Evolutionary conservation across 345 rosid species (phyloP), one percentile per base, ranked within the genome.

Genomic region (Eutrema yunnanense): DNA sequence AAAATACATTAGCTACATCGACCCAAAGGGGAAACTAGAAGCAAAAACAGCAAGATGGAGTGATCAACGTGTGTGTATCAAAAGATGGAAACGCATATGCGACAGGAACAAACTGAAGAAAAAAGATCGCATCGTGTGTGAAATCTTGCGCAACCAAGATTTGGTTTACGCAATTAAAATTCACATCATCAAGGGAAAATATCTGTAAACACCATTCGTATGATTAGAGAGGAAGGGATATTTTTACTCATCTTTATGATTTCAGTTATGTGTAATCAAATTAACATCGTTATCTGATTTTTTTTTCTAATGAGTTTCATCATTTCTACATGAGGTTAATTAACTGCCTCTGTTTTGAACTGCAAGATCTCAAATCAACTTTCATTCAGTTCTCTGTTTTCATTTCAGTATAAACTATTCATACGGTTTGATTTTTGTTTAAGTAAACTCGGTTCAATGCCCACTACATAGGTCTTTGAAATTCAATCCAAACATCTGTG

Each of bases 71-170:
- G 74, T 75, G 6, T 60, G 69, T 40, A 46, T 75, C 50, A 75
- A 61, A 13, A 60, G 3, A 29, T 75, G 79, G 79, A 46, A 1
- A 2, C 4, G 3, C 12, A 62, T 75, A 8, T 69, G 79, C 70
- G 5, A 40, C 0, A 46, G 59, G 59, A 69, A 75, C 74, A 13
- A 38, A 0, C 0, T 75, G 57, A 62, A 38, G 51, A 37, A 14
- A 6, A 33, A 54, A 13, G 79, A 75, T 30, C 50, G 58, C 5
- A 19, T 75, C n/a, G 55, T 75, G 51, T 75, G 79, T 47, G 79
- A 75, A 8, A 58, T 75, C 26, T 30, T 69, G 9, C 79, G 74
- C 8, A 37, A 16, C 0, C 5, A 11, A 37, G 7, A 26, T 46
- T 16, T 38, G 26, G 79, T 75, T 27, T 61, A 53, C 30, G 74